These are phyloP conservation scores for Ogataea pini DNA, from an alignment of 805 yeast genomes.

Conservation along the genomic window DNA sequence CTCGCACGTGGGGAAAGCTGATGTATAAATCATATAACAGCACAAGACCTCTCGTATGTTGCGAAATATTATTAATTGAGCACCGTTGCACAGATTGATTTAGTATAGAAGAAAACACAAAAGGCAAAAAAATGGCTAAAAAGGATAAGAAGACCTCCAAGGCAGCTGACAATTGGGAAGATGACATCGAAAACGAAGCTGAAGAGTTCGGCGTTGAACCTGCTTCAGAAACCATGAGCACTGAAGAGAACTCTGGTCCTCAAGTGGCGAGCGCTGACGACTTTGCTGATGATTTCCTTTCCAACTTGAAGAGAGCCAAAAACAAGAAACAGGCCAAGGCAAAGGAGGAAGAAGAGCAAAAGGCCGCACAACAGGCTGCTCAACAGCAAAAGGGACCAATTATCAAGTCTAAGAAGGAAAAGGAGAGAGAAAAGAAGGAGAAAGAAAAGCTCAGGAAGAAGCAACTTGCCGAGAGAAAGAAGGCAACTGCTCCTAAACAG, in stretches of 20 bases:
- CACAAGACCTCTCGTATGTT: slow-evolving; percentile 18
- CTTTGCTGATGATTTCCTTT: slow-evolving; percentile 70
- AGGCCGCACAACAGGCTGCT: slow-evolving; percentile 32
- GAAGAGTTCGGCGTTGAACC: slow-evolving; percentile 53
- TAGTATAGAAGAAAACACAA: slow-evolving; percentile 7
- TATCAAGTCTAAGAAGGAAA: slow-evolving; percentile 70
- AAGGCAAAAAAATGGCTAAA: slow-evolving; percentile 45
- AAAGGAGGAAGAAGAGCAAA: slow-evolving; percentile 56
- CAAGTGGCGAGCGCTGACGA: slow-evolving; percentile 39
- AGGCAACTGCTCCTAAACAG: slow-evolving; percentile 44
- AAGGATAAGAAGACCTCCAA: slow-evolving; percentile 64
- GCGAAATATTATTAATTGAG: slow-evolving; percentile 14
- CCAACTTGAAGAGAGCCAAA: slow-evolving; percentile 78
- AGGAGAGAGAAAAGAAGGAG: slow-evolving; percentile 93
- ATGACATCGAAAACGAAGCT: slow-evolving; percentile 58
- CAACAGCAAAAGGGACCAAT: slow-evolving; percentile 52
- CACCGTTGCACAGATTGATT: slow-evolving; percentile 10
- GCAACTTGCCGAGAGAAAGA: slow-evolving; percentile 84
- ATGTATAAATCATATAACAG: slow-evolving; percentile 13
- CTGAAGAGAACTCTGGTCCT: slow-evolving; percentile 11
- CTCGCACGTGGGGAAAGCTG: slow-evolving; percentile 10
- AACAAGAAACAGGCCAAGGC: slow-evolving; percentile 72
- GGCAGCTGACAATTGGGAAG: slow-evolving; percentile 81
- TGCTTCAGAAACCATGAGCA: slow-evolving; percentile 13
- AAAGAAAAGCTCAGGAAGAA: slow-evolving; percentile 93